These are phyloP conservation scores for Herpotrichia juniperi DNA, from an alignment of 2,329 filamentous ascomycete genomes.

Conservation along the genomic window DNA sequence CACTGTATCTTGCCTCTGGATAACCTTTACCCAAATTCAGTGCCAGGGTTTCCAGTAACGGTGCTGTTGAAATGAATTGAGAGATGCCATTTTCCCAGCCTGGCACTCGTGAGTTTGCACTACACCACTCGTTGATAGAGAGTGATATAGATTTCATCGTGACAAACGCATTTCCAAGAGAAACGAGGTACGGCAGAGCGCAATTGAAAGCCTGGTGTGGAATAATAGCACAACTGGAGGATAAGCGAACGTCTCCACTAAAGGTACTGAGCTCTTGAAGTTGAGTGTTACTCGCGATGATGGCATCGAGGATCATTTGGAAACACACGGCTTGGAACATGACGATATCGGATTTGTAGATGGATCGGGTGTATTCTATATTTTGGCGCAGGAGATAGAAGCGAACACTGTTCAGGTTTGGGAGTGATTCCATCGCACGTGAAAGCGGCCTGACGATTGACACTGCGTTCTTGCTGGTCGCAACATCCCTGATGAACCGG, in stretches of 20 bases:
- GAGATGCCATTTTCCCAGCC: constrained; percentile 29
- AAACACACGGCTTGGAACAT: constrained; percentile 29
- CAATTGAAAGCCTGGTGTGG: constrained; percentile 22
- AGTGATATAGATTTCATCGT: constrained; percentile 23
- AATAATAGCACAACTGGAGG: constrained; percentile 20
- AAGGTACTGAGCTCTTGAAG: constrained; percentile 29
- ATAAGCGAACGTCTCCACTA: constrained; percentile 14
- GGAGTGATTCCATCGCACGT: constrained; percentile 19
- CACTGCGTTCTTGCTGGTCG: constrained; percentile 27
- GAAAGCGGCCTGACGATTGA: constrained; percentile 27
- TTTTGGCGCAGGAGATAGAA: constrained; percentile 17
- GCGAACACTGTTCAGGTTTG: constrained; percentile 24
- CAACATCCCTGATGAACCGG: no score
- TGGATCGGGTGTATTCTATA: constrained; percentile 13
- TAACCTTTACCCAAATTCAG: constrained; percentile 22
- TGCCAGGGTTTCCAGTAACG: constrained; percentile 22
- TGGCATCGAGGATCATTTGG: constrained; percentile 25
- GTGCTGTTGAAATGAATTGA: constrained; percentile 25
- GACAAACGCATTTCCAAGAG: constrained; percentile 18
- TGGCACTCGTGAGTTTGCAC: constrained; percentile 12
- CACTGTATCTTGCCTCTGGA: neutral
- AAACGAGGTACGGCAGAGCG: constrained; percentile 11
- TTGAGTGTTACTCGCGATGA: constrained; percentile 22
- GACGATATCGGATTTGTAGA: constrained; percentile 13
- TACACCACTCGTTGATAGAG: constrained; percentile 17